phyloP scores from a whole-genome alignment of 1,139 yeast species.

The Debaryomyces coudertii region DNA sequence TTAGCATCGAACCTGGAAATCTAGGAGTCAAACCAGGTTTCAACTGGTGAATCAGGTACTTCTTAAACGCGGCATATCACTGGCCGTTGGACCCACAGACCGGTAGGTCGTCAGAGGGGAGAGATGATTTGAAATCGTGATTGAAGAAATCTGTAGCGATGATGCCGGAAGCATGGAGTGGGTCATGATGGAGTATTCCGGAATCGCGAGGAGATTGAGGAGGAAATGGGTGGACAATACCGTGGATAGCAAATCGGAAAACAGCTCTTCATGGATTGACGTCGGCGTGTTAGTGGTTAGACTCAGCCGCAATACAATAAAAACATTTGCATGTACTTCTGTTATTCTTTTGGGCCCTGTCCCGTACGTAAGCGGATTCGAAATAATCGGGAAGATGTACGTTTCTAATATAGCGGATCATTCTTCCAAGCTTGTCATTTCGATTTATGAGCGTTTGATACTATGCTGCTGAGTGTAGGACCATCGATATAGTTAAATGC shows the following conservation, averaged over 20 bases:
- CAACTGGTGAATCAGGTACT: conserved; percentile 5
- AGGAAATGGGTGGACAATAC: conserved; percentile 10
- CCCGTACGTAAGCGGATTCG: conserved; percentile 17
- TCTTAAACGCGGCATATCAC: conserved; percentile 7
- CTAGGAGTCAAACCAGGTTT: neutral
- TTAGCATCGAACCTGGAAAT: neutral
- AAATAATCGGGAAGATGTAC: conserved; percentile 14
- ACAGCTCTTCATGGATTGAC: conserved; percentile 17
- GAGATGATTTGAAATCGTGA: conserved; percentile 15
- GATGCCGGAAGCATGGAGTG: neutral
- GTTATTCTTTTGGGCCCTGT: conserved; percentile 5
- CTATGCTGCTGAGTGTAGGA: conserved; percentile 7
- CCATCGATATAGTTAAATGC: conserved; percentile 10
- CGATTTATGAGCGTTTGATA: conserved; percentile 7
- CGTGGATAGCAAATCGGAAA: conserved; percentile 14
- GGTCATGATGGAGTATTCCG: conserved; percentile 4
- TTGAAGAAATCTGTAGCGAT: conserved; percentile 15
- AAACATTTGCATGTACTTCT: conserved; percentile 8
- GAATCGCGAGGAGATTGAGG: conserved; percentile 1
- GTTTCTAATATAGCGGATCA: neutral
- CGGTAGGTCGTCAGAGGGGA: conserved; percentile 12
- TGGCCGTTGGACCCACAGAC: conserved; percentile 15
- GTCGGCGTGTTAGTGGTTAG: conserved; percentile 15
- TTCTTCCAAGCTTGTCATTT: conserved; percentile 9
- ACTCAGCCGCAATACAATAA: conserved; percentile 7